Conservation (phyloP, 2,329 filamentous ascomycete species). For the Talaromyces sp. region DNA sequence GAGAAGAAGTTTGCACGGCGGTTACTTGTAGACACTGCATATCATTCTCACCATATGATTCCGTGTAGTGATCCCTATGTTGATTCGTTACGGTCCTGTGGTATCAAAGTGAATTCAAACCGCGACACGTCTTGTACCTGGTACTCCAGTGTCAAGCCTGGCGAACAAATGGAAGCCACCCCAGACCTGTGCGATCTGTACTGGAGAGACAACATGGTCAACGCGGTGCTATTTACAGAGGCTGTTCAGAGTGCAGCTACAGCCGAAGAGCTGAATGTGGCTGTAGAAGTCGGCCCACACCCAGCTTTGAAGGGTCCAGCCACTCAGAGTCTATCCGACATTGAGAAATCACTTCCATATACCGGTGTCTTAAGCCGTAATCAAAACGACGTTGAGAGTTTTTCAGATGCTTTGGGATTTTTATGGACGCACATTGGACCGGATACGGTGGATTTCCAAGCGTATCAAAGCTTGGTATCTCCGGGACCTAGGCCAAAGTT, state of each 20-base stretch:
- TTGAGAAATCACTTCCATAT: constrained; percentile 16
- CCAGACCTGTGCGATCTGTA: constrained; percentile 22
- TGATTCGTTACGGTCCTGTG: not conserved
- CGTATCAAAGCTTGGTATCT: not conserved
- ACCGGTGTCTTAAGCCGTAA: constrained; percentile 19
- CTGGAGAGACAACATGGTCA: constrained; percentile 36
- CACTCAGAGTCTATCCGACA: constrained; percentile 16
- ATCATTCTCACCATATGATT: not conserved
- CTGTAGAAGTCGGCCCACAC: constrained; percentile 33
- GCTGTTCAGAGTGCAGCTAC: constrained; percentile 21
- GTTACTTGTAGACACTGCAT: not conserved
- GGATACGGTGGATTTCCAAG: not conserved
- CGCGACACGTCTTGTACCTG: not conserved
- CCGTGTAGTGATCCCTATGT: not conserved
- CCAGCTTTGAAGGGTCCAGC: constrained; percentile 29
- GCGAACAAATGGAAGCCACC: not conserved
- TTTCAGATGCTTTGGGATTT: constrained; percentile 20
- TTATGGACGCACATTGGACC: constrained; percentile 18
- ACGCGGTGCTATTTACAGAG: constrained; percentile 33
- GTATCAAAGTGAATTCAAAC: not conserved
- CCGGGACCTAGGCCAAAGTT: not conserved
- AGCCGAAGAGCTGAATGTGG: constrained; percentile 16
- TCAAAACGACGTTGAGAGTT: constrained; percentile 15
- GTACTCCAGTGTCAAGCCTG: not conserved
- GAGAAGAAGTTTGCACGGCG: not conserved